A percentile compares a stretch with the other conserved stretches of the same genome.
These are phyloP conservation scores for Coemansia sp. DNA, from an alignment of 192 early-diverging fungal species.

Conservation along the genomic window DNA sequence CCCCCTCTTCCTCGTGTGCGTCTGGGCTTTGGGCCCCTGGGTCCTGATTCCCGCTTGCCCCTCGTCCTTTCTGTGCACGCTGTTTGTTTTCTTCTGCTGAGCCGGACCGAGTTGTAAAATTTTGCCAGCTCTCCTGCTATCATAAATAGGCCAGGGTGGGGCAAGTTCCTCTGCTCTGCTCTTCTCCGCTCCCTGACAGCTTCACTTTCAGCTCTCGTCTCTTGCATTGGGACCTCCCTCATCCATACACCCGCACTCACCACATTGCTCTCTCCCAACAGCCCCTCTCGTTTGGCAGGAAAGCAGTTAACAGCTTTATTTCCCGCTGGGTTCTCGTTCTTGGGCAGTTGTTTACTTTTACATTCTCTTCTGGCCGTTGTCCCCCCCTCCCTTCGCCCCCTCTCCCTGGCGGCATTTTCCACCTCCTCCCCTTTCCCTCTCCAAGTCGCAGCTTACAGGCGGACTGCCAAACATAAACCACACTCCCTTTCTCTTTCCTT, in stretches of 20 bases:
- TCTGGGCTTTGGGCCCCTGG: no score
- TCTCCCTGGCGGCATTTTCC: background rate
- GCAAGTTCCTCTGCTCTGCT: background rate
- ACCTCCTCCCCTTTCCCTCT: background rate
- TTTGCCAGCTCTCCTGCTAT: background rate
- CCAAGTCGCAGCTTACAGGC: background rate
- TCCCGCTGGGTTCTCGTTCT: no score
- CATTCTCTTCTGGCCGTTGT: background rate
- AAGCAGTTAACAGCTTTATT: constrained; percentile 28
- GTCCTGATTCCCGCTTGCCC: background rate
- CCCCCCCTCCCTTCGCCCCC: background rate
- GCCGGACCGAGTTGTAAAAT: constrained; percentile 13
- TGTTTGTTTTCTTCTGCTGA: background rate
- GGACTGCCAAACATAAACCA: background rate
- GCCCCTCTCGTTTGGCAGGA: background rate
- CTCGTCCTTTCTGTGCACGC: background rate
- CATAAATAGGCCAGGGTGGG: background rate
- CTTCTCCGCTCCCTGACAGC: background rate
- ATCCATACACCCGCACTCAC: background rate
- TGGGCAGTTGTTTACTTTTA: constrained; percentile 8
- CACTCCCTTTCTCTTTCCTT: background rate
- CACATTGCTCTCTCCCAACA: background rate
- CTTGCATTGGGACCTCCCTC: no score
- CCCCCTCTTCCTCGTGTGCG: no score
- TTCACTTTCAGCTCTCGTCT: constrained; percentile 4